phyloP scores from a whole-genome alignment of 1,139 yeast species.

The Saccharomycopsis phalli region DNA sequence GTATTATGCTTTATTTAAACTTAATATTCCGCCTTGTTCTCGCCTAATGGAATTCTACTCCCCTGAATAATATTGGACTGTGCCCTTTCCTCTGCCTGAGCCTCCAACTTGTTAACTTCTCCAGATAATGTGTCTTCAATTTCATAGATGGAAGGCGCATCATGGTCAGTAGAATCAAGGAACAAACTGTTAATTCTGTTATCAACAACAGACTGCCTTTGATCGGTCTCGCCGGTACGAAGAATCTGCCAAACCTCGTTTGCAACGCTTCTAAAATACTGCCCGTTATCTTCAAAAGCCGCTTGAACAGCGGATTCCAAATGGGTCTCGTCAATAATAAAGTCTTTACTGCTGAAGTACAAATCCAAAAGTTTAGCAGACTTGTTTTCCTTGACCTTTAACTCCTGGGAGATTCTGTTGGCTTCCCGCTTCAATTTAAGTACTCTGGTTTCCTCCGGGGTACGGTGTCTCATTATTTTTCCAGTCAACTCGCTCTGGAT shows the following conservation, averaged over 20 bases:
- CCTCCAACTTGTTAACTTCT: constrained; percentile 8
- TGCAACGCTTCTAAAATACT: constrained; percentile 14
- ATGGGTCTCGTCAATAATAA: constrained; percentile 57
- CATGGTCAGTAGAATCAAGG: constrained; percentile 12
- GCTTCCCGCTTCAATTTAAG: constrained; percentile 44
- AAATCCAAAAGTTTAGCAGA: constrained; percentile 55
- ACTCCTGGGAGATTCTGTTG: constrained; percentile 40
- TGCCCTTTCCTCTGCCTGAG: constrained; percentile 6
- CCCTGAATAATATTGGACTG: background rate
- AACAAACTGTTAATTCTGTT: constrained; percentile 14
- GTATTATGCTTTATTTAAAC: background rate
- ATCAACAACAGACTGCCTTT: constrained; percentile 6
- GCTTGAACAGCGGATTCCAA: constrained; percentile 47
- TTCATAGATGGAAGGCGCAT: constrained; percentile 16
- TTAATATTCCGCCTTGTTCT: too few species aligned
- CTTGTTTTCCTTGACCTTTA: constrained; percentile 36
- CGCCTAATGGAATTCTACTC: constrained; percentile 1
- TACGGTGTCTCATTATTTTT: constrained; percentile 64
- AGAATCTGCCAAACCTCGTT: constrained; percentile 5
- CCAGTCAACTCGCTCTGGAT: constrained; percentile 59
- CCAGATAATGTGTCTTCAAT: constrained; percentile 18
- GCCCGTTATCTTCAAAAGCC: constrained; percentile 38
- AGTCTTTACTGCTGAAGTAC: constrained; percentile 61
- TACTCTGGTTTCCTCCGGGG: constrained; percentile 51
- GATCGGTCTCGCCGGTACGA: constrained; percentile 4